phyloP scores from a whole-genome alignment of 441 rosid species.

The Jatropha multifida region DNA sequence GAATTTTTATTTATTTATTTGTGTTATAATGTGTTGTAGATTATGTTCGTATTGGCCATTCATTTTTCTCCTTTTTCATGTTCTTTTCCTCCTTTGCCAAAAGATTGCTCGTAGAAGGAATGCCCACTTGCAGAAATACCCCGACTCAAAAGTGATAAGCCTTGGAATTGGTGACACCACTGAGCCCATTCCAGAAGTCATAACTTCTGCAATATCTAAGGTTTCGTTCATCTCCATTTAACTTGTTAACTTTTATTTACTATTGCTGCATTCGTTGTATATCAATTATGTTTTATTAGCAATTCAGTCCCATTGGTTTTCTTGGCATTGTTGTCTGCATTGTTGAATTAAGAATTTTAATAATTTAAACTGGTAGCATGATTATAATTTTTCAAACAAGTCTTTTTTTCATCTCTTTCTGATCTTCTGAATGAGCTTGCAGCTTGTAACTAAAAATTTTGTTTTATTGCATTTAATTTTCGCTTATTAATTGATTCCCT shows the following conservation, averaged over 20 bases:
- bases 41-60: neutral
- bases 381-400: neutral
- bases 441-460: neutral
- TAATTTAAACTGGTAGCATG: neutral
- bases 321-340: neutral
- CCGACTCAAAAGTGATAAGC: conserved; percentile 89
- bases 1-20: neutral
- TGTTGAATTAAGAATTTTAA: neutral
- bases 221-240: conserved; percentile 31
- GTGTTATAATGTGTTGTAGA: neutral
- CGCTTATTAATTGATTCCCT: neutral
- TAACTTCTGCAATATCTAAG: conserved; percentile 84
- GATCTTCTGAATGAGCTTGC: neutral
- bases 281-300: neutral
- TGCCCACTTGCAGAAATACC: conserved; percentile 81
- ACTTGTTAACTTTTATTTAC: conserved; percentile 8
- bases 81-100: neutral
- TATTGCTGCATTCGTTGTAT: neutral
- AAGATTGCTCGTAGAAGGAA: conserved; percentile 88
- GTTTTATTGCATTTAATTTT: neutral
- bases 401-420: neutral
- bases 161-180: conserved; percentile 98
- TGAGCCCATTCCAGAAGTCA: conserved; percentile 94
- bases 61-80: neutral
- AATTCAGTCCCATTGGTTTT: neutral